Conservation (phyloP, 768 basidiomycete species). For the Mycena pura region DNA sequence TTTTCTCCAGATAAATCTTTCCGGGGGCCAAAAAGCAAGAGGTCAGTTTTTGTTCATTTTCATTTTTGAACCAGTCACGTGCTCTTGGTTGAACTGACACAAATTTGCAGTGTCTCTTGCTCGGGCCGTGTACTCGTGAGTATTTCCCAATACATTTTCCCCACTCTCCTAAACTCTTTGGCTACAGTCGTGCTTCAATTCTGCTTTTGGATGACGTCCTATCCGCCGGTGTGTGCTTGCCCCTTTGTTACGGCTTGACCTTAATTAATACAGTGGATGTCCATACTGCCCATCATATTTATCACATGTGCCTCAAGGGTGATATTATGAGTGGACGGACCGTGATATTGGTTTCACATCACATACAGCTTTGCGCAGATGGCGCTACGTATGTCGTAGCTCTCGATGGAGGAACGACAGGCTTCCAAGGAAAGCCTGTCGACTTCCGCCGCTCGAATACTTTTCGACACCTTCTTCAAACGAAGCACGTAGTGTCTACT, state of each 20-base stretch:
- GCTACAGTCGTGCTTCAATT: slow-evolving; percentile 77
- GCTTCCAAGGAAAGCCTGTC: slow-evolving; percentile 70
- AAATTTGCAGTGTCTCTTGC: slow-evolving; percentile 66
- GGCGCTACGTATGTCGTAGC: slow-evolving; percentile 84
- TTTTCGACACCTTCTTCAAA: slow-evolving; percentile 69
- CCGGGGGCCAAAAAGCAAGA: slow-evolving; percentile 29
- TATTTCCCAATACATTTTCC: neutral
- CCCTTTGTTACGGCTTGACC: too few relatives aligned
- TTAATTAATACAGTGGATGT: slow-evolving; percentile 68
- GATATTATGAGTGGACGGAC: slow-evolving; percentile 82
- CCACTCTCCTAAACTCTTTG: neutral
- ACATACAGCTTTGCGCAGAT: slow-evolving; percentile 85
- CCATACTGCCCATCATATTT: slow-evolving; percentile 90
- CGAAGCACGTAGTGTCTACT: slow-evolving; percentile 36
- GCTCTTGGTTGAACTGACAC: slow-evolving; percentile 2
- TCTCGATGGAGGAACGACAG: slow-evolving; percentile 76
- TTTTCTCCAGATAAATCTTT: slow-evolving; percentile 38
- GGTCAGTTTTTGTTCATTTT: too few relatives aligned
- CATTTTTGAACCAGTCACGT: neutral
- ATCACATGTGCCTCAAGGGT: slow-evolving; percentile 82
- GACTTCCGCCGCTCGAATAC: slow-evolving; percentile 69
- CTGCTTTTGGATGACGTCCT: slow-evolving; percentile 86
- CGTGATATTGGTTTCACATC: slow-evolving; percentile 93
- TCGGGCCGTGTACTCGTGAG: slow-evolving; percentile 68
- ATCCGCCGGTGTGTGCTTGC: slow-evolving; percentile 48